phyloP scores from a whole-genome alignment of 225 moss, liverwort and hornwort genomes.

The Straminergon stramineum region DNA sequence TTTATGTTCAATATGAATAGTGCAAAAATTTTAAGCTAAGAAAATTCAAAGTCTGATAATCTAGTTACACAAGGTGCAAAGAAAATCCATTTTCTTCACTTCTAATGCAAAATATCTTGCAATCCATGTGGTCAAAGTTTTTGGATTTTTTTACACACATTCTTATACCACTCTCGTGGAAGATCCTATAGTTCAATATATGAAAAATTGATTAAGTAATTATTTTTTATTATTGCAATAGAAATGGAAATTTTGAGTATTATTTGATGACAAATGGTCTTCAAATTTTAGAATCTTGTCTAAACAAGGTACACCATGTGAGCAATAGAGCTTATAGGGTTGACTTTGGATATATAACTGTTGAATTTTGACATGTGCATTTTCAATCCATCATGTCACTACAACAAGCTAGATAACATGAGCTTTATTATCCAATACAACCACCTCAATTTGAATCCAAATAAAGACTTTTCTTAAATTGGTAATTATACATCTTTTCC shows the following conservation, averaged over 20 bases:
- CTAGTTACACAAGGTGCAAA: neutral
- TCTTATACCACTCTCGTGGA: fast-evolving
- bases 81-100: neutral
- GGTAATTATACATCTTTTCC: neutral
- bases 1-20: neutral
- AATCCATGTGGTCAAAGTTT: neutral
- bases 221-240: neutral
- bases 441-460: too few relatives aligned
- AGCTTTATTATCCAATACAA: neutral
- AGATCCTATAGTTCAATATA: fast-evolving
- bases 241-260: neutral
- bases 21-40: neutral
- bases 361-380: neutral
- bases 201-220: neutral
- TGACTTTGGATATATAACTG: neutral
- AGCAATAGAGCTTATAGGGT: neutral
- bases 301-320: neutral
- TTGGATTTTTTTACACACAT: fast-evolving
- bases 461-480: neutral
- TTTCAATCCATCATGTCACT: neutral
- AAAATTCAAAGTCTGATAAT: neutral
- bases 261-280: neutral
- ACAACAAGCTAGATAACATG: neutral
- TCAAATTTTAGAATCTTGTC: fast-evolving
- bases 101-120: neutral